phyloP scores from a whole-genome alignment of 176 grass and related monocot species.

The Eremochloa ophiuroides region DNA sequence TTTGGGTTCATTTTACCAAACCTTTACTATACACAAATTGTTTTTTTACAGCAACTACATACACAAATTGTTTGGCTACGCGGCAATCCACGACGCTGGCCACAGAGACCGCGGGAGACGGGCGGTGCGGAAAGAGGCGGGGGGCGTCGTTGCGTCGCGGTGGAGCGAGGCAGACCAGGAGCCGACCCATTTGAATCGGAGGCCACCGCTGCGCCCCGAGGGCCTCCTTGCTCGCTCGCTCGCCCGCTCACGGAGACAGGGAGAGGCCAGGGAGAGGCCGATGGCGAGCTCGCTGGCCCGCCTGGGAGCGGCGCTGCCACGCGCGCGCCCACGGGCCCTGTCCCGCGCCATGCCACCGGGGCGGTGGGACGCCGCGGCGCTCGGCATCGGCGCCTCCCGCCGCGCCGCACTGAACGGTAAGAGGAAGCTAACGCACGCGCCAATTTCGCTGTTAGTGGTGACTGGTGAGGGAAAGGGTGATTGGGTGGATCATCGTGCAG shows the following conservation, averaged over 20 bases:
- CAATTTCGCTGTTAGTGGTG: not conserved
- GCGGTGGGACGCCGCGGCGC: slow-evolving; percentile 14
- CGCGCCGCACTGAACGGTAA: slow-evolving; percentile 34
- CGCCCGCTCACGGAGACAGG: not conserved
- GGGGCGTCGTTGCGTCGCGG: not conserved
- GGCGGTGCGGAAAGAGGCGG: not conserved
- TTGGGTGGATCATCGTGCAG: not conserved
- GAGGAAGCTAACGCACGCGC: not conserved
- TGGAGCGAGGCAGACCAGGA: slow-evolving; percentile 26
- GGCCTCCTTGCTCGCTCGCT: not conserved
- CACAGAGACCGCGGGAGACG: not conserved
- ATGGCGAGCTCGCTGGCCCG: slow-evolving; percentile 49
- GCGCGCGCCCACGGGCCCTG: slow-evolving; percentile 13
- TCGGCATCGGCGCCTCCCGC: not conserved
- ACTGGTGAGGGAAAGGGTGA: too few species aligned
- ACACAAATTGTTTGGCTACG: not conserved
- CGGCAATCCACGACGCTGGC: not conserved
- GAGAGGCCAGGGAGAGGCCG: not conserved
- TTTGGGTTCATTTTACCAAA: too few species aligned
- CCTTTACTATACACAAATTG: too few species aligned
- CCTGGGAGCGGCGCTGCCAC: slow-evolving; percentile 38
- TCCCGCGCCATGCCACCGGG: not conserved
- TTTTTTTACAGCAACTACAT: too few species aligned
- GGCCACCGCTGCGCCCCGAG: slow-evolving; percentile 28
- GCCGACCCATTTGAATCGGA: not conserved